Evolutionary conservation across 257 asterid species (phyloP).

Genomic region (Asclepias syriaca): DNA sequence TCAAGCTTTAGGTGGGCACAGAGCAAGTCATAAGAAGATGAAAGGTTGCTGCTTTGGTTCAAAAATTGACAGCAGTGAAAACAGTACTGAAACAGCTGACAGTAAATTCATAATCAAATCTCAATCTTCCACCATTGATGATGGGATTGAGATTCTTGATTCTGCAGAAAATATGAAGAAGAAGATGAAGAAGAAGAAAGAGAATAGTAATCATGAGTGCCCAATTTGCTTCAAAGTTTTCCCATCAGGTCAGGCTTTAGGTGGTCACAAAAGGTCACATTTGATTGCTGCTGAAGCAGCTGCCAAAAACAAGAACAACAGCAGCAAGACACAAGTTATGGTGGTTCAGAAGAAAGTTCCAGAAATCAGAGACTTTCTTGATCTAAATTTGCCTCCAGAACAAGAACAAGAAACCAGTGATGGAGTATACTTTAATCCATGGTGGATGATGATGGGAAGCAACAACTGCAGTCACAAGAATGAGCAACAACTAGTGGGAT

Average conservation of each 20-base stretch:
- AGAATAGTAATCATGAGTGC: slow-evolving; percentile 35
- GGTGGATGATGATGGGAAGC: slow-evolving; percentile 49
- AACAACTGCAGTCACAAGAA: slow-evolving; percentile 21
- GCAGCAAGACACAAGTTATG: slow-evolving; percentile 6
- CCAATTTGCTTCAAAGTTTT: slow-evolving; percentile 73
- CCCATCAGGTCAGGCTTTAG: slow-evolving; percentile 81
- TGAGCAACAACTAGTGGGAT: slow-evolving; percentile 40
- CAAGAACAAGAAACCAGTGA: slow-evolving; percentile 55
- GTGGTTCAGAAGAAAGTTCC: slow-evolving; percentile 20
- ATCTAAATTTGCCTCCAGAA: slow-evolving; percentile 78
- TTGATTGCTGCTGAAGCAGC: slow-evolving; percentile 32
- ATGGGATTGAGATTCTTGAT: not conserved
- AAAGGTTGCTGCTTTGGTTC: slow-evolving; percentile 51
- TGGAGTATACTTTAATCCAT: slow-evolving; percentile 36
- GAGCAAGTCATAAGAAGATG: slow-evolving; percentile 84
- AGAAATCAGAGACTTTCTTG: slow-evolving; percentile 58
- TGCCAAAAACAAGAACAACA: slow-evolving; percentile 10
- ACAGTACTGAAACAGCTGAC: slow-evolving; percentile 31
- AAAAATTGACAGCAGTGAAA: slow-evolving; percentile 32
- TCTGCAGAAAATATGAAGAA: slow-evolving; percentile 13
- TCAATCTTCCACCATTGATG: not conserved
- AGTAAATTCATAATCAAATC: slow-evolving; percentile 12
- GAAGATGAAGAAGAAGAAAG: slow-evolving; percentile 33
- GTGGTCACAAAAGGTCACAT: slow-evolving; percentile 91
- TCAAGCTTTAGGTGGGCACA: slow-evolving; percentile 93